Evolutionary conservation across 2,329 filamentous ascomycete genomes (phyloP), one percentile per base, ranked within the genome.

Genomic region (Calonectria crousiana): DNA sequence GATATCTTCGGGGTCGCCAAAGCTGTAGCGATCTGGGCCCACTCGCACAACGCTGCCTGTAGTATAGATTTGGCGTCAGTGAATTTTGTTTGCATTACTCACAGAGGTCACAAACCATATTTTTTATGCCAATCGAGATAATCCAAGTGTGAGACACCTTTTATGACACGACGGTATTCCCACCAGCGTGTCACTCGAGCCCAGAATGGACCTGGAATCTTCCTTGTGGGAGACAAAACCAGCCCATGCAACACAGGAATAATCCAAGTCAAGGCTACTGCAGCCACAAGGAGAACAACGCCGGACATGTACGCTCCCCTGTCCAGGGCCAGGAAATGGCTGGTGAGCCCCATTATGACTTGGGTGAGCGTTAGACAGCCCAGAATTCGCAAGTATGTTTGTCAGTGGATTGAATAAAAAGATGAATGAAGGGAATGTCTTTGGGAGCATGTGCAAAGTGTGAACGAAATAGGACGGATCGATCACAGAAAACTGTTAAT

Each of bases 11-110:
- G 65, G 65, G 14, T 67, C n/a, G 20, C 36, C 36, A 28, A 67
- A 56, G 34, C 65, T 67, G 26, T 67, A 67, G 16, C 65, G 65
- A 36, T 67, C 56, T 8, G 65, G 65, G 32, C 65, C 65, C 13
- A 53, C 38, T 3, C 65, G 65, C 11, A 76, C 75, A 2, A 74
- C 32, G 9, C 26, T 26, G 18, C 60, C 60, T 65, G 6, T 10
- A 14, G 30, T 18, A 10, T 16, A 6, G 11, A 0, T 47, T 1
- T 2, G 16, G 3, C 13, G 8, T 60, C 9, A 38, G 56, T 23
- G 6, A 16, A 16, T 18, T 28, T 28, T 60, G 6, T 28, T 41
- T 10, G 5, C 26, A 26, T 1, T 2, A 10, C 4, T 4, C 11
- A 23, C 6, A 23, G 20, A 2, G 9, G 23, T 10, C 34, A 41